Evolutionary conservation across 352 stramenopile species (phyloP), one percentile per base, ranked within the genome.

Genomic region (Globisporangium cylindrosporum): DNA sequence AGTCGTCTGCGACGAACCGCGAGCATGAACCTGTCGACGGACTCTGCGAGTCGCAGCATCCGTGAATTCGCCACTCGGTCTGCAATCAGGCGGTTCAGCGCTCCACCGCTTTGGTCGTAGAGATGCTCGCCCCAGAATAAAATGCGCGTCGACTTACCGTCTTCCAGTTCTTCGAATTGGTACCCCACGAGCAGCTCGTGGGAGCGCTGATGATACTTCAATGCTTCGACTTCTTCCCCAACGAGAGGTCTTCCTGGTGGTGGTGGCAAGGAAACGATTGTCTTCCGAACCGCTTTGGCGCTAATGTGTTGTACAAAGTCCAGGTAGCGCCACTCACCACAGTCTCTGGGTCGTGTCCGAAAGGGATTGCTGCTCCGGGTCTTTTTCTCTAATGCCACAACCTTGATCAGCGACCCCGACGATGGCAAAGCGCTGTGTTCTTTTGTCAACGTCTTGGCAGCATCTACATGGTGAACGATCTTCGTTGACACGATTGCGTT

Each of bases 111-210:
- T 18, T 62, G 34, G 8, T 62, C 36, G 34, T 56, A 36, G 29
- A 51, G 34, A 51, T 79, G 64, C 43, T 86, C 80, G 3, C 75
- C 76, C 22, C 77, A 74, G 64, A 83, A 84, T 29, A 76, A 34
- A 18, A 88, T 70, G 25, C 74, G 75, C 34, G 78, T 86, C 20
- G 62, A 64, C 4, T 60, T 60, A 2, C 74, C 70, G 25, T 55
- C 75, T 7, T 66, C 59, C 29, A 75, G 76, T 68, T 84, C 73
- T 59, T 85, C 73, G 29, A 86, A 84, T 5, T 66, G 72, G 27
- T 80, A 88, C 46, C 77, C 78, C 4, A 41, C 63, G 25, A 62
- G 27, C 2, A 49, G 41, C 6, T 49, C 41, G 15, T 22, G 15
- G 4, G 55, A 18, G 25, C 9, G 15, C 25, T 18, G 29, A 9